phyloP scores from a whole-genome alignment of 2,329 filamentous ascomycete genomes.

The Ophiostoma piceae region DNA sequence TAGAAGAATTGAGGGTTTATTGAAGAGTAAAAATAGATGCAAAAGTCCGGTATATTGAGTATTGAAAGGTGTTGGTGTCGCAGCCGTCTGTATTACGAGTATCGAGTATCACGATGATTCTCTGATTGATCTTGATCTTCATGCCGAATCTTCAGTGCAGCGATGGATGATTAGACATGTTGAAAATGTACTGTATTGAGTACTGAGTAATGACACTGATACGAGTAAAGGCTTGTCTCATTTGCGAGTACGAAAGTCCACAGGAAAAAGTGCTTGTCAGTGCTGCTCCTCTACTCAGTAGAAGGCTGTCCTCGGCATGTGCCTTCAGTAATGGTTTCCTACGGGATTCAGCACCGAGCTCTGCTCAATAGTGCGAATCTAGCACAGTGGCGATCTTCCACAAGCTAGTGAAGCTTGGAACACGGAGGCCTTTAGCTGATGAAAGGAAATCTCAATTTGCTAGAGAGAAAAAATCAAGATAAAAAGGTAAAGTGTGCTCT shows the following conservation, averaged over 20 bases:
- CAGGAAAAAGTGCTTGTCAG: background rate
- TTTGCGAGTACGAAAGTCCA: background rate
- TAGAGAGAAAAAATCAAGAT: background rate
- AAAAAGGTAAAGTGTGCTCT: background rate
- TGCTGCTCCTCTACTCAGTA: no score
- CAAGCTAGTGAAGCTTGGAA: slow-evolving; percentile 1
- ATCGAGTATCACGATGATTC: no score
- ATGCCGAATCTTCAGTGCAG: background rate
- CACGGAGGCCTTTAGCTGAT: background rate
- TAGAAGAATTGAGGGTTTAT: background rate
- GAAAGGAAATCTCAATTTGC: background rate
- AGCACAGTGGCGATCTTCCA: background rate
- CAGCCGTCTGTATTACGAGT: no score
- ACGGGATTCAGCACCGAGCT: background rate
- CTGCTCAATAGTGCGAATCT: background rate
- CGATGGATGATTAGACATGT: no score
- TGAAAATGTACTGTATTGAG: no score
- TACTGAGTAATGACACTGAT: no score
- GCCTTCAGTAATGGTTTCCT: background rate
- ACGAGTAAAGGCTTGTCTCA: background rate
- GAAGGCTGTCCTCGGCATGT: background rate
- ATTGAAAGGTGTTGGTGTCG: no score
- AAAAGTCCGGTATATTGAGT: background rate
- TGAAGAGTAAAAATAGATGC: background rate
- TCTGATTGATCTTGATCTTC: no score